Percentiles rank a stretch among this genome's conserved stretches.
Evolutionary conservation across 2,329 filamentous ascomycete species (phyloP).

Genomic region (Aurifilum marmelostoma): DNA sequence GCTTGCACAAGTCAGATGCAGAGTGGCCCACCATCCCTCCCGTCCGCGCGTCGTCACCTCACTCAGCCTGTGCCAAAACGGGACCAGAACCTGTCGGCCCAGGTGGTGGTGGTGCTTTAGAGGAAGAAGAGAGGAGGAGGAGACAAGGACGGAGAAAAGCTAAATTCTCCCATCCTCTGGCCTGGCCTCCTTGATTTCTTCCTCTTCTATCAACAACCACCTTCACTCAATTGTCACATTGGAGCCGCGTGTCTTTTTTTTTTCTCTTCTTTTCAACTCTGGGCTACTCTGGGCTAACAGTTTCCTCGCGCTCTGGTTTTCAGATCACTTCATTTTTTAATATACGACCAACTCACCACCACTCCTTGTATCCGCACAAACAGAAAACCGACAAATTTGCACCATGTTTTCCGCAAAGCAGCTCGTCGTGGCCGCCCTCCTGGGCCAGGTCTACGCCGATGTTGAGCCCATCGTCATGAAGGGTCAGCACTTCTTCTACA

Average conservation of each 20-base stretch:
- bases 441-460: conserved; percentile 22
- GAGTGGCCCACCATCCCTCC: not conserved
- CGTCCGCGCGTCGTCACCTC: conserved; percentile 5
- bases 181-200: not conserved
- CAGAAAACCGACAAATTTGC: not conserved
- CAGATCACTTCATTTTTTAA: conserved; percentile 23
- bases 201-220: not conserved
- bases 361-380: conserved; percentile 13
- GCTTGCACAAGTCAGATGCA: not conserved
- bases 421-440: conserved; percentile 25
- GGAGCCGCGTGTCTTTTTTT: not conserved
- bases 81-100: not conserved
- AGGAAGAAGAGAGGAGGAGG: not conserved
- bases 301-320: not conserved
- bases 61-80: not conserved
- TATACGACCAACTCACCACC: conserved; percentile 4
- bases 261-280: not conserved
- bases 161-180: not conserved
- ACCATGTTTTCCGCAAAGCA: conserved; percentile 28
- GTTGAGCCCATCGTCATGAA: conserved; percentile 30
- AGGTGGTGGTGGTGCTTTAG: not conserved
- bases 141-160: not conserved
- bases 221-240: not conserved
- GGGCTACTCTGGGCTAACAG: conserved; percentile 18
- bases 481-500: conserved; percentile 71